phyloP scores from a whole-genome alignment of 2,329 filamentous ascomycete species.

The Sporothrix euskadiensis region DNA sequence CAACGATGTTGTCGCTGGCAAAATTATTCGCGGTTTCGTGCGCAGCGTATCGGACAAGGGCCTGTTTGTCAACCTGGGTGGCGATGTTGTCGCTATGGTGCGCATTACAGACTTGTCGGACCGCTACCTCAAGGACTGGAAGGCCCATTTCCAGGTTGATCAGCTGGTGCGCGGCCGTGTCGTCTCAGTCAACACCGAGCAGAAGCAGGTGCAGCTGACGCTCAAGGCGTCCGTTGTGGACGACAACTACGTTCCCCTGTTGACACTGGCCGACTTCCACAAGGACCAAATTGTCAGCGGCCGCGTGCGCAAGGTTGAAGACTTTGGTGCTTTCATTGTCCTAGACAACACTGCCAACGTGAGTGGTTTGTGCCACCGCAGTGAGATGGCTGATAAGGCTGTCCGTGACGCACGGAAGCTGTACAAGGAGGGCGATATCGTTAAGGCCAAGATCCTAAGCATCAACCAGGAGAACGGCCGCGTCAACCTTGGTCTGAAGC shows the following conservation, averaged over 20 bases:
- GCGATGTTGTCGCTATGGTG: constrained; percentile 77
- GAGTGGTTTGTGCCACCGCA: constrained; percentile 89
- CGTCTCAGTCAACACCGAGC: constrained; percentile 65
- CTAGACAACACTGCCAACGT: constrained; percentile 85
- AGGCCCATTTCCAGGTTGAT: constrained; percentile 80
- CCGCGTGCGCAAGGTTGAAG: constrained; percentile 88
- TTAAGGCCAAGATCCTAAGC: constrained; percentile 86
- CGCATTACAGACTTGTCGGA: constrained; percentile 89
- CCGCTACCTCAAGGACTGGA: constrained; percentile 92
- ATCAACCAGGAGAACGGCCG: constrained; percentile 73
- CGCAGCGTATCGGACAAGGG: constrained; percentile 88
- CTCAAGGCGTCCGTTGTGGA: constrained; percentile 84
- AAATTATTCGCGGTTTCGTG: constrained; percentile 86
- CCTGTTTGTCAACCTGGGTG: constrained; percentile 80
- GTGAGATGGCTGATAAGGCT: constrained; percentile 81
- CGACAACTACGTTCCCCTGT: constrained; percentile 66
- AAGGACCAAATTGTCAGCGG: constrained; percentile 82
- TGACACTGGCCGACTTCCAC: constrained; percentile 75
- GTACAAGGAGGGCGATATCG: constrained; percentile 86
- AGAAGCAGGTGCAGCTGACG: constrained; percentile 77
- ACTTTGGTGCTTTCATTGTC: constrained; percentile 92
- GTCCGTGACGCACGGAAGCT: constrained; percentile 85
- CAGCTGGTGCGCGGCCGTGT: constrained; percentile 90
- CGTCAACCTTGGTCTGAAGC: constrained; percentile 89
- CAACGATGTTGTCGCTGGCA: constrained; percentile 71